Conservation (phyloP, 805 yeast species). For the Barnettozyma pratensis region DNA sequence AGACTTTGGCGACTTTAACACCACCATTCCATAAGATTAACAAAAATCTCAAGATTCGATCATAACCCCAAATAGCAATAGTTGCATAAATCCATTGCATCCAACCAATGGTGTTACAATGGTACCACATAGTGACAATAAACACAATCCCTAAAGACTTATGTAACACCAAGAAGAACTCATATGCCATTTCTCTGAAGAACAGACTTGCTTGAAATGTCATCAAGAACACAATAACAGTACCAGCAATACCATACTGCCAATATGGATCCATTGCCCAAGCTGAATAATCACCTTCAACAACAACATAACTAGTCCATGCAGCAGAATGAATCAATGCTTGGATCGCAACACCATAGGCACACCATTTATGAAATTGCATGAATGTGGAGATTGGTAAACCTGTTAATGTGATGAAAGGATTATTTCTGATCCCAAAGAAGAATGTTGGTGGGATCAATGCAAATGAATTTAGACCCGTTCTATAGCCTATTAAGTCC, state of each 20-base stretch:
- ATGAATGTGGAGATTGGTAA: conserved; percentile 52
- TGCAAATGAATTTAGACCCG: conserved; percentile 45
- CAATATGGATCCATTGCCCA: conserved; percentile 43
- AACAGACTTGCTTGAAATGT: conserved; percentile 43
- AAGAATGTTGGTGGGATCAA: conserved; percentile 53
- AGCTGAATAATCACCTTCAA: conserved; percentile 35
- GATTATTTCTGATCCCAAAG: conserved; percentile 72
- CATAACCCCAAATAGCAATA: conserved; percentile 66
- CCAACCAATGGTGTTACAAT: conserved; percentile 48
- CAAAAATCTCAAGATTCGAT: conserved; percentile 51
- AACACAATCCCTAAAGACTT: conserved; percentile 49
- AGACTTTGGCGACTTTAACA: conserved; percentile 40
- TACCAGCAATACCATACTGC: conserved; percentile 45
- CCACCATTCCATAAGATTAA: conserved; percentile 59
- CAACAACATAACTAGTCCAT: conserved; percentile 43
- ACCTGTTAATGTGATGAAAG: conserved; percentile 57
- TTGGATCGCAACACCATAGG: conserved; percentile 44
- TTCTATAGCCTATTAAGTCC: conserved; percentile 47
- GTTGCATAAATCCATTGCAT: conserved; percentile 47
- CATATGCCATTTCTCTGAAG: conserved; percentile 53
- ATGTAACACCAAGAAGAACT: conserved; percentile 54
- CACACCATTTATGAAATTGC: conserved; percentile 62
- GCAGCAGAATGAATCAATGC: conserved; percentile 52
- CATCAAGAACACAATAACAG: conserved; percentile 39
- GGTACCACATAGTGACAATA: conserved; percentile 54